Conservation (phyloP, 148 eudicot genomes). For the Suaeda aralocaspica region DNA sequence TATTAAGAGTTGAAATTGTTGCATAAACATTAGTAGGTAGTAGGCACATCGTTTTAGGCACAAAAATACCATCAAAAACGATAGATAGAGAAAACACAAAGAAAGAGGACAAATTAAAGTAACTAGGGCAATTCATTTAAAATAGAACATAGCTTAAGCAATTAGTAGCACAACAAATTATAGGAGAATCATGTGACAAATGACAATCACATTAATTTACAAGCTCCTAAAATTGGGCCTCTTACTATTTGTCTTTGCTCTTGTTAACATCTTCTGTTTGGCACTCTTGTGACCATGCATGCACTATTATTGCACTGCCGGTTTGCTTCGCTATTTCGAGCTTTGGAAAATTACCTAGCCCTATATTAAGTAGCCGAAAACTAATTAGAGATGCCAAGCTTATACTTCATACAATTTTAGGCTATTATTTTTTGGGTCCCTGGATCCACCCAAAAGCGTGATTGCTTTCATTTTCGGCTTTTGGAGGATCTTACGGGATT, state of each 20-base stretch:
- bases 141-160: background rate
- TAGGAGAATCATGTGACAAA: no score
- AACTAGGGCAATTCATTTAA: conserved; percentile 17
- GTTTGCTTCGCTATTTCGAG: no score
- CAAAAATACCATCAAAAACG: background rate
- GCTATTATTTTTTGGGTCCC: no score
- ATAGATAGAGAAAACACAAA: background rate
- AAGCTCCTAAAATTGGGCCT: conserved; percentile 12
- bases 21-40: background rate
- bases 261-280: background rate
- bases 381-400: no score
- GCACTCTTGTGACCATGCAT: background rate
- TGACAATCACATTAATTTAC: conserved; percentile 16
- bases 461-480: no score
- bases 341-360: no score
- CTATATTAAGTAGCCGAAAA: no score
- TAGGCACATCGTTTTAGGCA: conserved; percentile 5
- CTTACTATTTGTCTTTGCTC: conserved; percentile 11
- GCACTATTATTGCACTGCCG: background rate
- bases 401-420: no score
- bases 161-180: background rate
- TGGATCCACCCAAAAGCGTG: no score
- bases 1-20: background rate
- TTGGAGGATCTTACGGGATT: no score
- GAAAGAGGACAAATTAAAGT: conserved; percentile 19